Percentiles rank a stretch among this genome's conserved stretches.
Conservation (phyloP, 1,139 yeast species). For the Diutina siamensis region DNA sequence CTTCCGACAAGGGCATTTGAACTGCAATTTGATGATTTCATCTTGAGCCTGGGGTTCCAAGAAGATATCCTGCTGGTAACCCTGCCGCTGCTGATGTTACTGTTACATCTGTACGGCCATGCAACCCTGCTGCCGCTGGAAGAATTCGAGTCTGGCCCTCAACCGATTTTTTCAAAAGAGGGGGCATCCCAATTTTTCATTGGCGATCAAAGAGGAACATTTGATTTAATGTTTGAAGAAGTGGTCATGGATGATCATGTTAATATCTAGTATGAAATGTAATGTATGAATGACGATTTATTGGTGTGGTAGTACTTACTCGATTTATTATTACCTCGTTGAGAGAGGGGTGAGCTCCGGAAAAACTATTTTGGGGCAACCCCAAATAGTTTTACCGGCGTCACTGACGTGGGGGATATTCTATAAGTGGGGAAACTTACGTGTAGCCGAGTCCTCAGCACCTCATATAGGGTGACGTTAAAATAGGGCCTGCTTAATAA, state of each 20-base stretch:
- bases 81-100: conserved; percentile 6
- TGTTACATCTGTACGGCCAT: conserved; percentile 3
- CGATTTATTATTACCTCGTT: neutral
- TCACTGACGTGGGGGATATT: too few relatives aligned
- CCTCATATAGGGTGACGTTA: too few relatives aligned
- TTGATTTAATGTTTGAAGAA: conserved; percentile 4
- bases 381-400: too few relatives aligned
- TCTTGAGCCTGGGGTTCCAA: neutral
- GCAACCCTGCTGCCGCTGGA: neutral
- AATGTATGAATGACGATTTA: neutral
- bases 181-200: neutral
- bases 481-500: too few relatives aligned
- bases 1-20: neutral
- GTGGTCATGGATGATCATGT: neutral
- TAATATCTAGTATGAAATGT: neutral
- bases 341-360: too few relatives aligned
- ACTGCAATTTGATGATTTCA: neutral
- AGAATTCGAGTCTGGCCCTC: neutral
- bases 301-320: too few relatives aligned
- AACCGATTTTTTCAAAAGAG: neutral
- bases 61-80: neutral
- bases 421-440: too few relatives aligned
- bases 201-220: neutral
- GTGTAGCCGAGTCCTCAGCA: too few relatives aligned
- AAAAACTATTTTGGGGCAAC: too few relatives aligned